Base-by-base conservation (phyloP, 208 protist species). In the Leishmania martiniquensis region DNA sequence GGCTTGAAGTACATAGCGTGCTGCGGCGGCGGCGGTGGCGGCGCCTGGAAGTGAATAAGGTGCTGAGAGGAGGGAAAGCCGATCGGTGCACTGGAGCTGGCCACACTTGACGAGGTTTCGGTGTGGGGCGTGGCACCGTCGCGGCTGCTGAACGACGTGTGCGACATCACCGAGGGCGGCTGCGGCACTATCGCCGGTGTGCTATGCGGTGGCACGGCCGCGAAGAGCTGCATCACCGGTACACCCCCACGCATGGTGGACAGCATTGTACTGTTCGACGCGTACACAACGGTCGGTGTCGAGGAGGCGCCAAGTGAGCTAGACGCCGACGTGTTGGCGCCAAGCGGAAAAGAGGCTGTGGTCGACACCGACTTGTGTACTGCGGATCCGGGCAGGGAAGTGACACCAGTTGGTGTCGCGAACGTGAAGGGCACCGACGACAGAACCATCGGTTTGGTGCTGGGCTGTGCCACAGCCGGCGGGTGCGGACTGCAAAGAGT, bases 171-270 rank as follows among this genome's bases (percentile, higher is more conserved):
- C 25, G 55, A 65, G n/a, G n/a, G 59, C 63, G 49, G 78, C 72
- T 83, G 78, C 9, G 54, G 72, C 15, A 69, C n/a, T 66, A 82
- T 68, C 25, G 51, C 42, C 2, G 72, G 20, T 10, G 62, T 3
- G 20, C 52, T 51, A n/a, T 49, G 1, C 39, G 70, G 72, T 6
- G 77, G 71, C 15, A 55, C 32, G 20, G 77, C 42, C 1, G 77
- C 49, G 45, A 73, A 72, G 13, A 82, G 15, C 52, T 82, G 77
- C 77, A 82, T 77, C 17, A 82, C 51, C 6, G 77, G 77, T 37
- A 82, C 44, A 12, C 77, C 77, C 15, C 49, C 59, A 1, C 65
- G 70, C 60, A 82, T 77, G 15, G 63, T 72, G n/a, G 77, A 59
- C 52, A 77, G 45, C 39, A 82, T 68, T 12, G 71, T 67, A 5